Evolutionary conservation across 2,329 filamentous ascomycete species (phyloP), one percentile per base, ranked within the genome.

Genomic region (Aureobasidium vineae): DNA sequence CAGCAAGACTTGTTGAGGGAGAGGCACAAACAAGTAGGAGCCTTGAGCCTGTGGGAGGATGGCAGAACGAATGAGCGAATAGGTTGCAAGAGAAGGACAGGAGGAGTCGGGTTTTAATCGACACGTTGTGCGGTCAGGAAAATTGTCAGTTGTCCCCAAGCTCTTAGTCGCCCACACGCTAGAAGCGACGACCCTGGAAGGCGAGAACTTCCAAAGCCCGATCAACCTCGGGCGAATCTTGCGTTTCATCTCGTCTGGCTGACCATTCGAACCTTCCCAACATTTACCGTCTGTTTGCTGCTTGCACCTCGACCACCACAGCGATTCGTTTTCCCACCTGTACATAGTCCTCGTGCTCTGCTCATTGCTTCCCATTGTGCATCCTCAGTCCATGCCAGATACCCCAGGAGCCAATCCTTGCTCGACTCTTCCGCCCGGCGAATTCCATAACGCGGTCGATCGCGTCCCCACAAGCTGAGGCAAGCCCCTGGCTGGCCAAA

Each of bases 101-200:
- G 49, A 45, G 19, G 47, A 45, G 49, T 8, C 11, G 11, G 61
- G 61, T 64, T 64, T 64, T 64, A 54, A 49, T 63, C 45, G n/a
- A 36, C 43, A 31, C 26, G 57, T 33, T 47, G 57, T 63, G 59
- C 59, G 59, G 43, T 52, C 38, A 43, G 47, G 54, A 64, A 64
- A 63, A 63, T 63, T 52, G 59, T 40, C 33, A 28, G 45, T 61
- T 50, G 57, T 45, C 45, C 45, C 59, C 43, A 63, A 63, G 45
- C 59, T 52, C 45, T 21, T 16, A 11, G 28, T 33, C 36, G 33
- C 45, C 59, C 59, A 33, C 59, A 36, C 59, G 59, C 59, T 63
- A 63, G 59, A 63, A 63, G 59, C 59, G 59, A 61, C 31, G 41
- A 63, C 59, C 47, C 59, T 63, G 59, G 43, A 63, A 63, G 33